Conservation (phyloP, 208 protist species). For the Wallacemonas collosoma region DNA sequence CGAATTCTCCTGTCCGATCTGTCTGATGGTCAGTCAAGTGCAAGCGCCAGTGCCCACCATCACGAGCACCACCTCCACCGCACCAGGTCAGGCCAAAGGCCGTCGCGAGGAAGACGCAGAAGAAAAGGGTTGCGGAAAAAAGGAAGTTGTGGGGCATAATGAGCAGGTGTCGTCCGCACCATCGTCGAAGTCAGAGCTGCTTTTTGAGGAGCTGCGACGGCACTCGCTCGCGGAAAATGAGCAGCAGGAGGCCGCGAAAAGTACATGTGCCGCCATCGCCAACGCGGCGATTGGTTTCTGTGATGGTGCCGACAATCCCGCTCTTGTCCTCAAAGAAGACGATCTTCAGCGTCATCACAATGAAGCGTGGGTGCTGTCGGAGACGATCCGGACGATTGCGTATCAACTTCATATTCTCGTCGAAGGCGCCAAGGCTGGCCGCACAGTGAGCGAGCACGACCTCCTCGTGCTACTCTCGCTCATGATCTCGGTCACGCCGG, state of each 20-base stretch:
- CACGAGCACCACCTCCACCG: slow-evolving; percentile 4
- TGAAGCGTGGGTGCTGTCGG: slow-evolving; percentile 49
- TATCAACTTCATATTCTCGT: slow-evolving; percentile 45
- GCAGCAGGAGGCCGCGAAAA: slow-evolving; percentile 20
- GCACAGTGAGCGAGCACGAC: slow-evolving; percentile 45
- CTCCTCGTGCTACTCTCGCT: slow-evolving; percentile 56
- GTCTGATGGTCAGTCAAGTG: slow-evolving; percentile 62
- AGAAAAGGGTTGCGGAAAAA: no score
- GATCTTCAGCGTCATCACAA: slow-evolving; percentile 39
- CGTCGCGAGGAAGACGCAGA: not conserved
- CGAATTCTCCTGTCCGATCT: slow-evolving; percentile 74
- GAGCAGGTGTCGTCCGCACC: not conserved
- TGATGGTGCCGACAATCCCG: slow-evolving; percentile 21
- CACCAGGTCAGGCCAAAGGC: not conserved
- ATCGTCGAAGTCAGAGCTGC: slow-evolving; percentile 3
- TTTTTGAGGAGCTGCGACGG: slow-evolving; percentile 49
- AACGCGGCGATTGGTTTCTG: slow-evolving; percentile 51
- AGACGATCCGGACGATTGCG: slow-evolving; percentile 54
- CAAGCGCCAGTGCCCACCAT: slow-evolving; percentile 61
- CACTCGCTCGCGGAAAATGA: slow-evolving; percentile 15
- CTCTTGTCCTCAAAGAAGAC: slow-evolving; percentile 37
- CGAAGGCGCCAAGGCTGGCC: slow-evolving; percentile 62
- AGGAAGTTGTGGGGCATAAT: no score
- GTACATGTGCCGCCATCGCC: slow-evolving; percentile 40
- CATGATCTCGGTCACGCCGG: slow-evolving; percentile 43